Conservation (phyloP, 805 yeast genomes). For the Yueomyces sinensis region DNA sequence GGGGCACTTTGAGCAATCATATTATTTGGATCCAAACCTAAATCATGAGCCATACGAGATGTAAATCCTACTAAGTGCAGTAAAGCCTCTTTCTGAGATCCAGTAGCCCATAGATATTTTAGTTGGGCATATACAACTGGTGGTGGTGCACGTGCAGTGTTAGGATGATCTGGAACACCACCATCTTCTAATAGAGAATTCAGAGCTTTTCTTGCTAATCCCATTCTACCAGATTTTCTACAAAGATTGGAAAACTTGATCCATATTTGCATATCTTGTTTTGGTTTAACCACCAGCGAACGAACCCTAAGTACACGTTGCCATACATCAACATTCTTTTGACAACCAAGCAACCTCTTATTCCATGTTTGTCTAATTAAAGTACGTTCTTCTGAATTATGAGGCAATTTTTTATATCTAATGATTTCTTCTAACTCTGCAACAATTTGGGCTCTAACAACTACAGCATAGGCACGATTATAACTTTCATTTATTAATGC, state of each 20-base stretch:
- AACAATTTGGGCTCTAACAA: constrained; percentile 92
- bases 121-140: constrained; percentile 95
- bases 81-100: constrained; percentile 76
- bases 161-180: constrained; percentile 36
- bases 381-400: constrained; percentile 64
- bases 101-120: constrained; percentile 95
- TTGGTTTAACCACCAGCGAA: constrained; percentile 85
- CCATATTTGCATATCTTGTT: constrained; percentile 96
- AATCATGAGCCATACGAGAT: constrained; percentile 75
- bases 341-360: constrained; percentile 83
- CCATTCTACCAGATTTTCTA: constrained; percentile 84
- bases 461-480: constrained; percentile 92
- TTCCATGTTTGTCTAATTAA: constrained; percentile 89
- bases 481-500: constrained; percentile 93
- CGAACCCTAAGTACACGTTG: constrained; percentile 88
- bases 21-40: constrained; percentile 78
- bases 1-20: constrained; percentile 80
- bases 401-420: constrained; percentile 73
- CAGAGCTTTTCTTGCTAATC: constrained; percentile 84
- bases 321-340: constrained; percentile 98
- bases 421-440: constrained; percentile 95
- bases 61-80: constrained; percentile 81
- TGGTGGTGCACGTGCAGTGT: constrained; percentile 78
- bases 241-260: constrained; percentile 94
- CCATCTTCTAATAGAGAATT: constrained; percentile 68